Base-by-base conservation (phyloP, 169 alveolate genomes). In the Hepatocystis sp. region DNA sequence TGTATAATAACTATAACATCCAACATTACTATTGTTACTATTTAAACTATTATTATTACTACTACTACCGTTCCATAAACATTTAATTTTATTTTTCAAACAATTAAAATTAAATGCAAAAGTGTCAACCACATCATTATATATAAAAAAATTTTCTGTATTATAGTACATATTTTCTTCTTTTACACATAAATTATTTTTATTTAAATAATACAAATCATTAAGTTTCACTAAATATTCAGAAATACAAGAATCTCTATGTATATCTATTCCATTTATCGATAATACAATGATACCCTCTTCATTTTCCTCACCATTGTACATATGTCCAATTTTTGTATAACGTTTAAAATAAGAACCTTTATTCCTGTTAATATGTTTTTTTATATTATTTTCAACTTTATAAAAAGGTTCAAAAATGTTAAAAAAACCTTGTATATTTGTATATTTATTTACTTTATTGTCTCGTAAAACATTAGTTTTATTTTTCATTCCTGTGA, bases 81-180 rank as follows among this genome's bases (percentile, higher is more conserved):
- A 81, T 15, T 65, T 64, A 13, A 81, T 52, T 8, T 63, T 52
- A 51, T 40, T 81, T 34, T 47, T 63, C 28, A 61, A n/a, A 21
- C 27, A n/a, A 21, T 42, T 28, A 81, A 15, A 60, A 49, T 60
- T 11, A 0, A 44, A 39, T 49, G 40, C 42, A 27, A 47, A 53
- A 36, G 28, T 23, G 27, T 81, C 89, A 13, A 81, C 84, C 4
- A 81, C 67, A 81, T 81, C 89, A 40, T 81, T 81, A 65, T 81
- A 81, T 15, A 81, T 67, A 53, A 61, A 64, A 63, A 81, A 81
- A 25, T 64, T 81, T 36, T 81, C 89, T 4, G 44, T 27, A 30
- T 81, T 81, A 28, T 32, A 64, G 49, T 39, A 81, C n/a, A 81
- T 81, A 60, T 56, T 47, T 36, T 81, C 89, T 32, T 64, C 84